Evolutionary conservation across 331 rosid genomes (phyloP).

Genomic region (Arachis monticola): DNA sequence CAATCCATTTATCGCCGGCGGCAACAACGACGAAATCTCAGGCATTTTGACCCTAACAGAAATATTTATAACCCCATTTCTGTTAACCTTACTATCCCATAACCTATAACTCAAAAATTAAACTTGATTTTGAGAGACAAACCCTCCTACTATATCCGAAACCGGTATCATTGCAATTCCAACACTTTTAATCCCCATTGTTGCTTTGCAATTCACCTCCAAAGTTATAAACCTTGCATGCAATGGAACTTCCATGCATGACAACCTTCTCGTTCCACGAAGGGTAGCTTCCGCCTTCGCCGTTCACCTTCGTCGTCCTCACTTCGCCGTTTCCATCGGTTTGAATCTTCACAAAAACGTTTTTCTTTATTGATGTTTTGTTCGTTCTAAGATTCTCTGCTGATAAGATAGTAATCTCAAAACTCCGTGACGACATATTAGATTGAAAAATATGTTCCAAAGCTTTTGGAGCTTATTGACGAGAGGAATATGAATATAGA

Average conservation of each 20-base stretch:
- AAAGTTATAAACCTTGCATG: constrained; percentile 38
- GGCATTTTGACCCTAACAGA: constrained; percentile 53
- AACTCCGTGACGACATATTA: too few species aligned
- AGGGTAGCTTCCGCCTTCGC: constrained; percentile 10
- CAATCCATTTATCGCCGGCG: too few species aligned
- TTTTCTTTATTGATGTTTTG: not conserved
- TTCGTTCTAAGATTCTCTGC: constrained; percentile 25
- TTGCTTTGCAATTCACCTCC: constrained; percentile 53
- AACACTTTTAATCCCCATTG: constrained; percentile 34
- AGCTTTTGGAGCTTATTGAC: too few species aligned
- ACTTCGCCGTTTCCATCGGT: constrained; percentile 17
- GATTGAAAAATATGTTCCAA: not conserved
- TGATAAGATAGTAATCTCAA: constrained; percentile 33
- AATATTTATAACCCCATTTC: constrained; percentile 67
- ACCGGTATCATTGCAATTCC: constrained; percentile 56
- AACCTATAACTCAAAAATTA: constrained; percentile 70
- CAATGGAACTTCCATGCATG: constrained; percentile 21
- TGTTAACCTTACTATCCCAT: constrained; percentile 48
- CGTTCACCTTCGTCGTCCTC: not conserved
- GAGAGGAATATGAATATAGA: not conserved
- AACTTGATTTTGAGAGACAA: constrained; percentile 48
- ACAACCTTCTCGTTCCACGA: constrained; percentile 40
- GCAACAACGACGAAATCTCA: not conserved
- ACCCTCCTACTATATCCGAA: constrained; percentile 55
- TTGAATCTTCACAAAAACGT: constrained; percentile 28